Evolutionary conservation across 306 rosid genomes (phyloP), one percentile per base, ranked within the genome.

Genomic region (Gynostemma pentaphyllum): DNA sequence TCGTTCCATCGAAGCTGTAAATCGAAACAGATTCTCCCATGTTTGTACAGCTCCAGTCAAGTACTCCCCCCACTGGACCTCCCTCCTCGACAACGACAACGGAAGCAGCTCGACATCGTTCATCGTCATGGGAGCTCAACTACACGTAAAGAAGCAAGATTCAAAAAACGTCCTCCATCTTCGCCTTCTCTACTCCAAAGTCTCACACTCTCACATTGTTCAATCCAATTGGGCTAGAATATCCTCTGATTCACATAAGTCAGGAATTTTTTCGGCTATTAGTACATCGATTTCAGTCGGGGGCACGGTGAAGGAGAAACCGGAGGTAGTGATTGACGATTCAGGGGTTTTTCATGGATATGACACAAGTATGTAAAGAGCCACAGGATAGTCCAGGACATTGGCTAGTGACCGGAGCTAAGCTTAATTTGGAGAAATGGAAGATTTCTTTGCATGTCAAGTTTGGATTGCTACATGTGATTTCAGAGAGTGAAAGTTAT

Each of bases 321-420:
- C 83, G 4, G 46, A 50, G 1, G 19, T 49, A 1, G 68, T 88
- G 13, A 82, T 86, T 26, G 64, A 88, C 77, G 96, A 92, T 70
- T 88, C 99, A 1, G 75, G 88, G 32, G 94, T 92, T 19, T 92
- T 68, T 54, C 95, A 95, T 5, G 68, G 95, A 92, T 9, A 64
- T 76, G 9, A 77, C 95, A 18, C 76, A 84, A 36, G 24, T 79
- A 32, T 85, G 83, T 64, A 84, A 71, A 75, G 96, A 94, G 0
- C 90, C 96, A 37, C 85, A 80, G 68, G 94, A 88, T 37, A 75
- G 69, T 62, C 99, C 99, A 45, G 99, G 99, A 4, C 82, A 92
- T 75, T 92, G 99, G 99, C 68, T 92, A 42, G 94, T 78, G 36
- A 88, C 90, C 1, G 99, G 87, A 32, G 96, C 96, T 23, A 86